Conservation (phyloP, 2,329 filamentous ascomycete species). For the Daldinia sp. region DNA sequence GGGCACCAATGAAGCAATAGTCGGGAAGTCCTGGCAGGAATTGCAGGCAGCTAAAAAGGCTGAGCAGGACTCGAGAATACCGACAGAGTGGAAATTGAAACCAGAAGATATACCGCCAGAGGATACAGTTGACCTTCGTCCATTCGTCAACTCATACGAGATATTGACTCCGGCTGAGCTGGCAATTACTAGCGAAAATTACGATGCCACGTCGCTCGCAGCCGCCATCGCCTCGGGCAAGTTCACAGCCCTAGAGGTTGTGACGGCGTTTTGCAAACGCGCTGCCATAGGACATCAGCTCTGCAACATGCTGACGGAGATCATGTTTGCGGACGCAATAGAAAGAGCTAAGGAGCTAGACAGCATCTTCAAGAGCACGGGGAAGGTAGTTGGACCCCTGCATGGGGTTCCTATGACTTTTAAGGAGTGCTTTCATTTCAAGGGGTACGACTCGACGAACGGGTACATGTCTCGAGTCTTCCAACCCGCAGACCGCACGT, state of each 20-base stretch:
- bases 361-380: conserved; percentile 52
- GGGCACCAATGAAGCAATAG: conserved; percentile 12
- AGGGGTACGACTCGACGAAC: conserved; percentile 50
- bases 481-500: conserved; percentile 38
- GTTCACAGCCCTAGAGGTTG: conserved; percentile 45
- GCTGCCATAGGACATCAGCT: conserved; percentile 63
- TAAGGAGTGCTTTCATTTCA: conserved; percentile 48
- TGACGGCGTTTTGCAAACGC: conserved; percentile 62
- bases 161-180: conserved; percentile 40
- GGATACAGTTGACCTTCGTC: conserved; percentile 39
- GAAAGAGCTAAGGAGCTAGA: conserved; percentile 55
- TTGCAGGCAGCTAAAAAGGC: conserved; percentile 40
- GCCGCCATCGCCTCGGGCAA: conserved; percentile 42
- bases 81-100: conserved; percentile 43
- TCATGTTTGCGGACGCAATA: conserved; percentile 57
- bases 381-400: conserved; percentile 60
- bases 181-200: conserved; percentile 41
- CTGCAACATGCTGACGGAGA: conserved; percentile 54
- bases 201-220: conserved; percentile 44
- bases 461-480: conserved; percentile 48
- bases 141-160: conserved; percentile 36
- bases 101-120: conserved; percentile 36
- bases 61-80: conserved; percentile 42
- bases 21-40: conserved; percentile 43
- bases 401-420: conserved; percentile 66